Conservation (phyloP, 192 early-diverging fungal genomes). For the Umbelopsis sp. region DNA sequence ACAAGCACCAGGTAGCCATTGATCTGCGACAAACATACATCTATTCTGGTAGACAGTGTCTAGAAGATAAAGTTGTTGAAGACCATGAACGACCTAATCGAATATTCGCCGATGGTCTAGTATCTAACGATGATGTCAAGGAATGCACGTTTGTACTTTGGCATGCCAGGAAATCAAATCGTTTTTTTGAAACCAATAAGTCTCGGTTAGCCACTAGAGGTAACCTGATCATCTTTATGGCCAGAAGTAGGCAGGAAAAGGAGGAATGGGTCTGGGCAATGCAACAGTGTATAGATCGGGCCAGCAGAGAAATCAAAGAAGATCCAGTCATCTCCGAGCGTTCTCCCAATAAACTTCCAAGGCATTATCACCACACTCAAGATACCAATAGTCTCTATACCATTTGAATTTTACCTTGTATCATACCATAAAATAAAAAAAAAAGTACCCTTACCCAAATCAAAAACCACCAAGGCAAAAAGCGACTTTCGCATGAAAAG, state of each 20-base stretch:
- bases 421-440: background rate
- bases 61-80: constrained; percentile 9
- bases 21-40: constrained; percentile 29
- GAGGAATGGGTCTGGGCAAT: constrained; percentile 40
- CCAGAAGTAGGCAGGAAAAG: constrained; percentile 26
- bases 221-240: constrained; percentile 12
- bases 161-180: constrained; percentile 8
- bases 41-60: constrained; percentile 26
- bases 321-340: background rate
- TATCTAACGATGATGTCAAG: constrained; percentile 19
- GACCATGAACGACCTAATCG: constrained; percentile 1
- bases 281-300: constrained; percentile 14
- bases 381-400: constrained; percentile 15
- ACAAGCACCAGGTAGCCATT: constrained; percentile 12
- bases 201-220: constrained; percentile 19
- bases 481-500: constrained; percentile 13
- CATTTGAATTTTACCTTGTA: background rate
- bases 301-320: constrained; percentile 15
- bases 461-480: background rate
- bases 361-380: background rate
- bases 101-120: constrained; percentile 25
- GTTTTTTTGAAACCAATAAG: constrained; percentile 10
- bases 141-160: constrained; percentile 34
- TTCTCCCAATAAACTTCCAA: background rate
- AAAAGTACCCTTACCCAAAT: background rate